Percentiles rank a stretch among this genome's conserved stretches.
phyloP scores from a whole-genome alignment of 768 basidiomycete species.

The Tricholoma furcatifolium region DNA sequence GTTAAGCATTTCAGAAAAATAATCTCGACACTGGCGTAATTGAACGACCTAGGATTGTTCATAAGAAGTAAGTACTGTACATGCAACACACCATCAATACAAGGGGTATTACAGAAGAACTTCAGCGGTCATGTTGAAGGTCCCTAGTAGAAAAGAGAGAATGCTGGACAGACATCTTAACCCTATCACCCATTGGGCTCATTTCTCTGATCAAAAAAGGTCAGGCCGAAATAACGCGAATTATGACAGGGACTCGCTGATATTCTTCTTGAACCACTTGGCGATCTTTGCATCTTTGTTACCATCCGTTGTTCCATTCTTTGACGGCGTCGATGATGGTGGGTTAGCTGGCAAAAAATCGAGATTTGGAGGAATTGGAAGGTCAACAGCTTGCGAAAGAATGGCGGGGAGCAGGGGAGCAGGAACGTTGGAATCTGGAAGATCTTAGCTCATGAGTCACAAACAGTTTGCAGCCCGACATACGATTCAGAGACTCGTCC shows the following conservation, averaged over 20 bases:
- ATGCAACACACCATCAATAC: no score
- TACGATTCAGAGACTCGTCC: conserved; percentile 70
- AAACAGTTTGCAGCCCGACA: not conserved
- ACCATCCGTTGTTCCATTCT: conserved; percentile 2
- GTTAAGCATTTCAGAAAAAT: no score
- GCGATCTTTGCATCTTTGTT: conserved; percentile 59
- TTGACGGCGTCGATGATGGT: conserved; percentile 6
- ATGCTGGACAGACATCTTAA: no score
- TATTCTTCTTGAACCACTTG: conserved; percentile 75
- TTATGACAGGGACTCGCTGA: conserved; percentile 43
- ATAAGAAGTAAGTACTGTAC: no score
- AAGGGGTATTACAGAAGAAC: no score
- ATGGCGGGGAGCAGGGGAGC: conserved; percentile 67
- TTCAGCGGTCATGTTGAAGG: no score
- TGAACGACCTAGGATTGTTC: no score
- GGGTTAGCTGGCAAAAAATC: conserved; percentile 14
- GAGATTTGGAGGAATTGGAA: conserved; percentile 54
- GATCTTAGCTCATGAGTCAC: not conserved
- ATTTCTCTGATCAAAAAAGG: conserved; percentile 14
- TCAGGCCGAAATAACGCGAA: not conserved
- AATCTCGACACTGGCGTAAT: no score
- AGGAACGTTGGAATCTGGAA: conserved; percentile 47
- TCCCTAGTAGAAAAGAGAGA: no score
- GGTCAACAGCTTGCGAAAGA: conserved; percentile 57
- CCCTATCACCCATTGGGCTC: not conserved